These are phyloP conservation scores for Aspergillus carbonarius DNA, from an alignment of 2,329 filamentous ascomycete genomes.

Conservation along the genomic window DNA sequence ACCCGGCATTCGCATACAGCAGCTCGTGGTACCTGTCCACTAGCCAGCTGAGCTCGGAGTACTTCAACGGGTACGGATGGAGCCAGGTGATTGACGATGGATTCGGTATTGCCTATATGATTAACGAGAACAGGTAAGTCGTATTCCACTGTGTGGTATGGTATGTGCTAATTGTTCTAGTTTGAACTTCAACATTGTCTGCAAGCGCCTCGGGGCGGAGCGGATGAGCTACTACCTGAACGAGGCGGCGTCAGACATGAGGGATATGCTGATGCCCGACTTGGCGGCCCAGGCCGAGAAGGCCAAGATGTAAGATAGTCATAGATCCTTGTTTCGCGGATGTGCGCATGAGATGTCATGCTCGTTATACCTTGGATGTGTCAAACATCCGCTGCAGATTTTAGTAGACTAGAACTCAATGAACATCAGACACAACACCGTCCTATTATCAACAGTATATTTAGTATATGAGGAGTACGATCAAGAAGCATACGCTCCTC, in stretches of 20 bases:
- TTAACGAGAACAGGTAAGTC: constrained; percentile 88
- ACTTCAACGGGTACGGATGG: constrained; percentile 99
- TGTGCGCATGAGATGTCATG: background rate
- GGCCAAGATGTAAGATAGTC: constrained; percentile 72
- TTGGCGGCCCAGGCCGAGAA: constrained; percentile 67
- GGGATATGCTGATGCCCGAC: constrained; percentile 79
- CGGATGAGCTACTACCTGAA: constrained; percentile 96
- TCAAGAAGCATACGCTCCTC: no score
- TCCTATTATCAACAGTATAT: no score
- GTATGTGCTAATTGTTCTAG: constrained; percentile 46
- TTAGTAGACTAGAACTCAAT: no score
- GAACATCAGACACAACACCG: no score
- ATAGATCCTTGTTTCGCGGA: background rate
- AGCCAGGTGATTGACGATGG: constrained; percentile 95
- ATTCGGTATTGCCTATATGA: constrained; percentile 99
- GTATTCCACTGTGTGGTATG: background rate
- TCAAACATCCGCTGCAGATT: no score
- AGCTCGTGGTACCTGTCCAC: constrained; percentile 86
- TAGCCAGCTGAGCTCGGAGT: constrained; percentile 89
- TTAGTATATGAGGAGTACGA: no score
- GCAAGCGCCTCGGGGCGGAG: constrained; percentile 84
- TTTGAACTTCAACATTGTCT: constrained; percentile 97
- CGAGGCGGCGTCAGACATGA: constrained; percentile 86
- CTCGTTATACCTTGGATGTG: no score
- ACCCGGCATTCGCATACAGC: constrained; percentile 82